These are phyloP conservation scores for Moringa oleifera DNA, from an alignment of 345 rosid genomes.

Conservation along the genomic window DNA sequence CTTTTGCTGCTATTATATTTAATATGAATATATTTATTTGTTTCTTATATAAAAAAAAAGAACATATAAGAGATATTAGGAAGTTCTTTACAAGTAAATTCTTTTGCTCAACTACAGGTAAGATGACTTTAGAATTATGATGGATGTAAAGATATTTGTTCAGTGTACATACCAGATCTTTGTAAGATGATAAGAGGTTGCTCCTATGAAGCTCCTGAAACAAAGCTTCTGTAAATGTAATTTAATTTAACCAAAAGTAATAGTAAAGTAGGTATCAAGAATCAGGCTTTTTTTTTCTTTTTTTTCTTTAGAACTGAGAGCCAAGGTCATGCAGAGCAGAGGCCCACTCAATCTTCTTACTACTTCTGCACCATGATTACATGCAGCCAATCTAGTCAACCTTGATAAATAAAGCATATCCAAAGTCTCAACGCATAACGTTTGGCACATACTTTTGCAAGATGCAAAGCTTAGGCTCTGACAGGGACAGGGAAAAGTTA, in stretches of 20 bases:
- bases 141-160: neutral
- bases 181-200: constrained; percentile 62
- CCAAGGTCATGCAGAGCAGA: neutral
- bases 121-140: neutral
- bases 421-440: too few relatives aligned
- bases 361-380: neutral
- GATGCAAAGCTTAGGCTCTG: neutral
- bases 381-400: too few relatives aligned
- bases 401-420: too few relatives aligned
- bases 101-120: too few relatives aligned
- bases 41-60: too few relatives aligned
- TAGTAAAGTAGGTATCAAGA: constrained; percentile 4
- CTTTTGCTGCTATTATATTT: too few relatives aligned
- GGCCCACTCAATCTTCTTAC: neutral
- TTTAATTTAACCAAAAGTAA: neutral
- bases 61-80: too few relatives aligned
- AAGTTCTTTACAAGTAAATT: too few relatives aligned
- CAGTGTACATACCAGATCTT: constrained; percentile 58
- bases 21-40: too few relatives aligned
- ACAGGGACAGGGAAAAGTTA: neutral
- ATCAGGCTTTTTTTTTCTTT: too few relatives aligned
- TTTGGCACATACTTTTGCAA: too few relatives aligned
- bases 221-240: constrained; percentile 7
- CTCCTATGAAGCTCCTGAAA: constrained; percentile 45
- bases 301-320: too few relatives aligned